Evolutionary conservation across 1,284 basidiomycete genomes (phyloP).

Genomic region (Leccinum solheimii): DNA sequence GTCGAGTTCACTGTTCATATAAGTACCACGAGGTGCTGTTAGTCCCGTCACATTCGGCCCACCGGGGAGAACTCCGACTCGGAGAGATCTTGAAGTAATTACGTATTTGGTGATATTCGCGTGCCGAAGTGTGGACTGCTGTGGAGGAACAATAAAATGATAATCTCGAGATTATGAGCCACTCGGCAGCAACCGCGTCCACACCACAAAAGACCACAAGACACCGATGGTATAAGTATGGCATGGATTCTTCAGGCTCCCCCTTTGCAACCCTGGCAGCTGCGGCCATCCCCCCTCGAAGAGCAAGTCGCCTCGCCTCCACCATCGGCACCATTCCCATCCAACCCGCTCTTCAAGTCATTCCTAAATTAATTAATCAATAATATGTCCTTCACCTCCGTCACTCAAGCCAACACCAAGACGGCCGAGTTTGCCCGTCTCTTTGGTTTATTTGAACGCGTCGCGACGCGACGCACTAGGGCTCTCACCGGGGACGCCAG

Average conservation of each 20-base stretch:
- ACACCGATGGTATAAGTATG: slow-evolving; percentile 24
- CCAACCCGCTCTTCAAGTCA: neutral
- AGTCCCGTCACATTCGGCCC: neutral
- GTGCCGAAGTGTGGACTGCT: slow-evolving; percentile 6
- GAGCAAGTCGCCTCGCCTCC: neutral
- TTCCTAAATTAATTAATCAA: slow-evolving; percentile 4
- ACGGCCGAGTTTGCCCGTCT: slow-evolving; percentile 53
- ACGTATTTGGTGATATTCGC: neutral
- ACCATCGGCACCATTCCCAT: neutral
- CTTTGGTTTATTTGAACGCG: slow-evolving; percentile 53
- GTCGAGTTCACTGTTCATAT: neutral
- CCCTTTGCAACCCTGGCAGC: slow-evolving; percentile 8
- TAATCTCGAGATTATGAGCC: slow-evolving; percentile 13
- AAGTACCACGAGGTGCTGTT: neutral
- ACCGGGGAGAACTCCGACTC: neutral
- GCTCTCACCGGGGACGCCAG: slow-evolving; percentile 15
- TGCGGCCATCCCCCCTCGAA: slow-evolving; percentile 3
- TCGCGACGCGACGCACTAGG: slow-evolving; percentile 43
- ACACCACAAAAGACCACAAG: slow-evolving; percentile 17
- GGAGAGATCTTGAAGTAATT: neutral
- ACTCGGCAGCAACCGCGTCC: slow-evolving; percentile 21
- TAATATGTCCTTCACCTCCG: slow-evolving; percentile 21
- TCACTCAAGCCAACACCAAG: slow-evolving; percentile 30
- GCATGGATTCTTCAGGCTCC: neutral
- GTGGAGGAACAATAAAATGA: slow-evolving; percentile 18